phyloP scores from a whole-genome alignment of 1,284 basidiomycete genomes.

The Mixia osmundae region DNA sequence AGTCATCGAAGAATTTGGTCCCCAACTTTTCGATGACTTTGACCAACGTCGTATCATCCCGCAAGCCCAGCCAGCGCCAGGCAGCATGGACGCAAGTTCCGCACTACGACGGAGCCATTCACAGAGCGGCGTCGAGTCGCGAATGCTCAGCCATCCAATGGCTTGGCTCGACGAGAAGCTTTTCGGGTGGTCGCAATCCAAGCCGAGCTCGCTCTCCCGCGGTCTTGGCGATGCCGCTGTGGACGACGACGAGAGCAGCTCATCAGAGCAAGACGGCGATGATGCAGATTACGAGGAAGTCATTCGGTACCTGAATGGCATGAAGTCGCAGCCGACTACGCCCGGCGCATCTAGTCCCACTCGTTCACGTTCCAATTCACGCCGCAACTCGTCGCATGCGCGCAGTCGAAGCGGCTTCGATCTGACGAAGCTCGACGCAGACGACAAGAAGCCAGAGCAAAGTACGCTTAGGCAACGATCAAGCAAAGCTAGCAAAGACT shows the following conservation, averaged over 20 bases:
- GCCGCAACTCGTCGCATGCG: too few species aligned
- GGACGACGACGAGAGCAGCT: slow-evolving; percentile 17
- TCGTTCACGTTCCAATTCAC: too few species aligned
- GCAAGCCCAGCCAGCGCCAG: too few species aligned
- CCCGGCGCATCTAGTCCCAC: too few species aligned
- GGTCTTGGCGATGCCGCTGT: slow-evolving; percentile 15
- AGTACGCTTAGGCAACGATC: too few species aligned
- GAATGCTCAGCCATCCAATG: slow-evolving; percentile 38
- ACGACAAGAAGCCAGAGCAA: too few species aligned
- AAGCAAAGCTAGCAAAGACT: too few species aligned
- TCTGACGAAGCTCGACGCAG: too few species aligned
- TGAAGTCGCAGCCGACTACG: too few species aligned
- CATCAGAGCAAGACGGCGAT: slow-evolving; percentile 24
- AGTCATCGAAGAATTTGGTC: slow-evolving; percentile 53
- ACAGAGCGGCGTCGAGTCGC: slow-evolving; percentile 29
- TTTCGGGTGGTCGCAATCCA: slow-evolving; percentile 55
- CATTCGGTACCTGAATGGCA: too few species aligned
- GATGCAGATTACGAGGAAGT: slow-evolving; percentile 30
- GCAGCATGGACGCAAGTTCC: slow-evolving; percentile 46
- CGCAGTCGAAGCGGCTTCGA: too few species aligned
- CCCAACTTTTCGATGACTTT: slow-evolving; percentile 69
- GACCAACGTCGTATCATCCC: slow-evolving; percentile 59
- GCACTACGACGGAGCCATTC: slow-evolving; percentile 29
- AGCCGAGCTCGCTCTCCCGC: too few species aligned
- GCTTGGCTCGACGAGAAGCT: slow-evolving; percentile 71